These are phyloP conservation scores for Xylaria telfairii DNA, from an alignment of 495 filamentous ascomycete genomes.

Conservation along the genomic window DNA sequence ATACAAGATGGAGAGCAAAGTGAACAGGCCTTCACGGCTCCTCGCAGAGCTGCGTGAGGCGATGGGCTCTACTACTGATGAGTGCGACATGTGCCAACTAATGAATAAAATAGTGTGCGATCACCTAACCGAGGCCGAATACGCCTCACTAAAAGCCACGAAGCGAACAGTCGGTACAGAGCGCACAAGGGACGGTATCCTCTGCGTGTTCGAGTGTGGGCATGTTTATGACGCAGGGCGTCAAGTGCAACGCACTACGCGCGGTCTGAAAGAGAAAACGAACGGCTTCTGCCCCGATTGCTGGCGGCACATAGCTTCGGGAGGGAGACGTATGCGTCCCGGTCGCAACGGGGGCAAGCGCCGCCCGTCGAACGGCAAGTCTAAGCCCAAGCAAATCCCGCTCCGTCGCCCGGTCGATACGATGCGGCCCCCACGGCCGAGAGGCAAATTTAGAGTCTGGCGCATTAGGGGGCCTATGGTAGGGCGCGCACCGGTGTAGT, in stretches of 20 bases:
- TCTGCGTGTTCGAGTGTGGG: conserved; percentile 16
- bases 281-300: conserved; percentile 6
- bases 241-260: neutral
- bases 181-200: neutral
- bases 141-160: conserved; percentile 1
- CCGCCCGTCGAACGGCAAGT: neutral
- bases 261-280: neutral
- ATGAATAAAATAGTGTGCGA: neutral
- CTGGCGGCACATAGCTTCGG: conserved; percentile 9
- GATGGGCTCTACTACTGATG: neutral
- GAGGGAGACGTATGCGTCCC: conserved; percentile 1
- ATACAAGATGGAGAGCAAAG: neutral
- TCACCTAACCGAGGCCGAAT: neutral
- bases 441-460: conserved; percentile 5
- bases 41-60: neutral
- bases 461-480: neutral
- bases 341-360: neutral
- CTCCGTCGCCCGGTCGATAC: no score
- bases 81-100: neutral
- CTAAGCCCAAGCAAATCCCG: neutral
- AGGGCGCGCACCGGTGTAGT: neutral
- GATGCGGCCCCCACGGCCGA: neutral
- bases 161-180: neutral
- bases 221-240: neutral
- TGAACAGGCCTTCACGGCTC: neutral